Percentiles rank a stretch among this genome's conserved stretches.
These are phyloP conservation scores for Phaffomyces antillensis DNA, from an alignment of 805 yeast species.

Conservation along the genomic window DNA sequence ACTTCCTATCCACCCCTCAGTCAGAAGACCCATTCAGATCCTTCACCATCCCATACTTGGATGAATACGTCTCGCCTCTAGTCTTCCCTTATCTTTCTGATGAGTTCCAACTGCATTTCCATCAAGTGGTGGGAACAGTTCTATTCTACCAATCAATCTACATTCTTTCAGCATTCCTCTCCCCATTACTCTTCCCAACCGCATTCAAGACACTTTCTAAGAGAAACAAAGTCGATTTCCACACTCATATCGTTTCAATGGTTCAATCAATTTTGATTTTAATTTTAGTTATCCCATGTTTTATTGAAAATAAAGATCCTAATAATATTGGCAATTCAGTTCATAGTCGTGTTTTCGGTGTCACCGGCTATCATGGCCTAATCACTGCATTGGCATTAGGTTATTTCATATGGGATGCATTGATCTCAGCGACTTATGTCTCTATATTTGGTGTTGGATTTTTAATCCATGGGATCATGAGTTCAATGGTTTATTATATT, in stretches of 20 bases:
- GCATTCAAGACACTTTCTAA: conserved; percentile 20
- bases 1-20: conserved; percentile 2
- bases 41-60: conserved; percentile 23
- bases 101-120: conserved; percentile 24
- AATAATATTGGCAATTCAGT: conserved; percentile 1
- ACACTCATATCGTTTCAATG: conserved; percentile 82
- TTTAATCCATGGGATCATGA: conserved; percentile 69
- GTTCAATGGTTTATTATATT: conserved; percentile 58
- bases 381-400: conserved; percentile 62
- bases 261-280: conserved; percentile 71
- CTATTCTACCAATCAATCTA: conserved; percentile 25
- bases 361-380: conserved; percentile 63
- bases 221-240: conserved; percentile 62
- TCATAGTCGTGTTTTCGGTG: conserved; percentile 50
- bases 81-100: conserved; percentile 17
- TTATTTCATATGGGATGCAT: conserved; percentile 80
- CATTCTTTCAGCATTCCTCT: conserved; percentile 13
- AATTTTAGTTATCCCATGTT: conserved; percentile 23
- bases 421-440: conserved; percentile 50
- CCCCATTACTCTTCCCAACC: conserved; percentile 19
- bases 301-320: background rate
- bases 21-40: conserved; percentile 22
- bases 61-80: conserved; percentile 19
- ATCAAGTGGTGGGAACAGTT: conserved; percentile 24
- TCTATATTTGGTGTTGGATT: conserved; percentile 65